Evolutionary conservation across 2,329 filamentous ascomycete genomes (phyloP).

Genomic region (Chaetomium globosum): DNA sequence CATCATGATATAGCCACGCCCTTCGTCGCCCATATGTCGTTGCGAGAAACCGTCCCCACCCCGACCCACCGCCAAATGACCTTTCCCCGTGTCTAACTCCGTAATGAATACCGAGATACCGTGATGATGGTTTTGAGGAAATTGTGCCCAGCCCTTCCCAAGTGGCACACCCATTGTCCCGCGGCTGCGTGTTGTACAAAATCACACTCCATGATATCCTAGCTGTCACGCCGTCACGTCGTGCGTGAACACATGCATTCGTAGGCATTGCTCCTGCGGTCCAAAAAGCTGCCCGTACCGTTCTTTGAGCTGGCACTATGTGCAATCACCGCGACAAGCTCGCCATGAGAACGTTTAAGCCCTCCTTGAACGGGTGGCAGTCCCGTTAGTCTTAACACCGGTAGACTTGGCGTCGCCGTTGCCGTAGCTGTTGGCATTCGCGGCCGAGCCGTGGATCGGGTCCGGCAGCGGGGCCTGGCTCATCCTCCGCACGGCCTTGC

Average conservation of each 20-base stretch:
- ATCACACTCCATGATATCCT: slow-evolving; percentile 20
- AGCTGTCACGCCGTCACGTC: background rate
- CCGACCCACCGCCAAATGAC: slow-evolving; percentile 28
- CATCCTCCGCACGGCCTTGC: slow-evolving; percentile 72
- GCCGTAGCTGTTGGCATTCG: slow-evolving; percentile 58
- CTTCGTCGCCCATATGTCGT: slow-evolving; percentile 23
- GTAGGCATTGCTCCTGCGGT: background rate
- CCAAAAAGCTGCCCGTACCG: slow-evolving; percentile 4
- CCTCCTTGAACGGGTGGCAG: slow-evolving; percentile 34
- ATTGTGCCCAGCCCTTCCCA: slow-evolving; percentile 21
- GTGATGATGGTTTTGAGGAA: slow-evolving; percentile 31
- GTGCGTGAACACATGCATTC: background rate
- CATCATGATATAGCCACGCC: slow-evolving; percentile 19
- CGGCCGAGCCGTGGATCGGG: slow-evolving; percentile 67
- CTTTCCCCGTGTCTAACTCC: slow-evolving; percentile 34
- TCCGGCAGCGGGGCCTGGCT: slow-evolving; percentile 73
- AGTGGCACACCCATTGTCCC: slow-evolving; percentile 7
- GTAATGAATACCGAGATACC: slow-evolving; percentile 36
- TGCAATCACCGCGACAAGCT: slow-evolving; percentile 1
- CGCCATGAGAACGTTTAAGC: slow-evolving; percentile 26
- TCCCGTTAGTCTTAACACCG: slow-evolving; percentile 36
- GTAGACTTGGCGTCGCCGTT: slow-evolving; percentile 33
- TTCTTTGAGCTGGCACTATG: background rate
- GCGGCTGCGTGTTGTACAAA: slow-evolving; percentile 10
- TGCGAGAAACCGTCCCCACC: slow-evolving; percentile 26